Percentiles rank a stretch among this genome's conserved stretches.
phyloP scores from a whole-genome alignment of 108 stramenopile genomes.

The Pelagomonas calceolata region DNA sequence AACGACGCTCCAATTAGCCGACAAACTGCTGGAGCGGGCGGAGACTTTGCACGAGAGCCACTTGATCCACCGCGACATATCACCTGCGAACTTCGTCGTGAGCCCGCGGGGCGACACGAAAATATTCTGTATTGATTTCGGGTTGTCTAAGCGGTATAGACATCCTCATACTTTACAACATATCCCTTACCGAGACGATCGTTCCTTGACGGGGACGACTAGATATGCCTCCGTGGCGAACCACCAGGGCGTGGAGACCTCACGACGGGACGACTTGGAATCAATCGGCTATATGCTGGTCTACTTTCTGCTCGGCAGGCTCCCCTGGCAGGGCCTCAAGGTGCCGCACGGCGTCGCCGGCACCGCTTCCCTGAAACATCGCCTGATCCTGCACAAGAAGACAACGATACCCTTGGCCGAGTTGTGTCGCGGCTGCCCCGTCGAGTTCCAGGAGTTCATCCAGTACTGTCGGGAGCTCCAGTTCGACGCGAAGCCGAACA shows the following conservation, averaged over 20 bases:
- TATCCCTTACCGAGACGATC: constrained; percentile 98
- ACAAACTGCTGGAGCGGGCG: constrained; percentile 86
- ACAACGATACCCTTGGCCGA: constrained; percentile 93
- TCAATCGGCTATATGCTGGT: constrained; percentile 98
- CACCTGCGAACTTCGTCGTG: constrained; percentile 99
- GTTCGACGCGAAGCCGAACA: constrained; percentile 98
- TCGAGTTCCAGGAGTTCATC: constrained; percentile 96
- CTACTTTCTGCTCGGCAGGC: constrained; percentile 94
- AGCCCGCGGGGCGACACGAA: constrained; percentile 73
- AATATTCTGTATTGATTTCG: constrained; percentile 99
- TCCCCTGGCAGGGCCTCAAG: constrained; percentile 99
- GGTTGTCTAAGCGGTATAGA: constrained; percentile 96
- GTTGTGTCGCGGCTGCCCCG: constrained; percentile 63
- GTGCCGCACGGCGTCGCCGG: no score
- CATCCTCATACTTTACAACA: constrained; percentile 97
- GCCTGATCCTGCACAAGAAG: constrained; percentile 98
- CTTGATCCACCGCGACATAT: constrained; percentile 98
- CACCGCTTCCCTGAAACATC: constrained; percentile 99
- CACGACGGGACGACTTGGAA: constrained; percentile 94
- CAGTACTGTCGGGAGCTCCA: constrained; percentile 94
- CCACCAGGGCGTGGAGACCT: constrained; percentile 90
- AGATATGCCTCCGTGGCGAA: constrained; percentile 98
- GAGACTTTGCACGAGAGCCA: constrained; percentile 99
- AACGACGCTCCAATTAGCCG: constrained; percentile 90
- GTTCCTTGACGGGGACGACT: constrained; percentile 97